These are phyloP conservation scores for Orbilia ellipsospora DNA, from an alignment of 2,329 filamentous ascomycete genomes.

Conservation along the genomic window DNA sequence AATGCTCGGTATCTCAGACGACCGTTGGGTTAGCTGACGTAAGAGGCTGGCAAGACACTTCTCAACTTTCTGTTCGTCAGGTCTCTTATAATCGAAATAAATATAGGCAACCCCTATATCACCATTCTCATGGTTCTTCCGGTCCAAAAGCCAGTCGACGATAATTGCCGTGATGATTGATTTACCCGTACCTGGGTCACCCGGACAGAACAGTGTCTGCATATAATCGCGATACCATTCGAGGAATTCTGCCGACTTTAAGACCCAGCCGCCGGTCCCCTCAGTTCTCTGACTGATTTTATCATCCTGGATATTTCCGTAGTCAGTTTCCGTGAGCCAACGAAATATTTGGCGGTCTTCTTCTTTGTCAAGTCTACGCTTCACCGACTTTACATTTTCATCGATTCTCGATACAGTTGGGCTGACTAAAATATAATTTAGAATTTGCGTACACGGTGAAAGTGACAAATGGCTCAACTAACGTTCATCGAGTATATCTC, in stretches of 20 bases:
- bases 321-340: slow-evolving; percentile 21
- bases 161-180: slow-evolving; percentile 65
- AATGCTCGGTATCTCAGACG: background rate
- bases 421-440: no score
- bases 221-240: slow-evolving; percentile 59
- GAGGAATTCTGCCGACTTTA: slow-evolving; percentile 62
- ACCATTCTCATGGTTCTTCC: background rate
- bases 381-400: background rate
- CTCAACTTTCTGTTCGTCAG: background rate
- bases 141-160: slow-evolving; percentile 63
- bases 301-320: background rate
- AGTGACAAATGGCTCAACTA: no score
- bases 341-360: slow-evolving; percentile 12
- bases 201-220: slow-evolving; percentile 18
- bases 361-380: background rate
- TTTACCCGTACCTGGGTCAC: slow-evolving; percentile 66
- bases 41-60: slow-evolving; percentile 1
- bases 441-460: no score
- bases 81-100: background rate
- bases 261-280: slow-evolving; percentile 66
- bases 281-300: slow-evolving; percentile 60
- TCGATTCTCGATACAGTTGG: no score
- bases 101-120: slow-evolving; percentile 6
- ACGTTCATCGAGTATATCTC: no score
- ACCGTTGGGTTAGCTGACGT: background rate